Evolutionary conservation across 140 eudicot species (phyloP).

Genomic region (Senecio squalidus): DNA sequence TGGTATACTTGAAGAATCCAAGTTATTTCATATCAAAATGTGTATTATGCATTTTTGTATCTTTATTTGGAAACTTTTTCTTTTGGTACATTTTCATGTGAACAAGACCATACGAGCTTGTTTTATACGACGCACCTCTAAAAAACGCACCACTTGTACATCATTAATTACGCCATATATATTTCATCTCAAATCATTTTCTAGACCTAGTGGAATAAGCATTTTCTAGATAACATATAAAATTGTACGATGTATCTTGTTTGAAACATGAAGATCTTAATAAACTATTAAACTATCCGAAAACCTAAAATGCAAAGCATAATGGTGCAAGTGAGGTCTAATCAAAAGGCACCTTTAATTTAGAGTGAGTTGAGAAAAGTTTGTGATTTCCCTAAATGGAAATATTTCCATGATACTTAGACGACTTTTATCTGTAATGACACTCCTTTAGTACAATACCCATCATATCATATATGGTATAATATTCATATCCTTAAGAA

Average conservation of each 20-base stretch:
- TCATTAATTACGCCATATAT: background rate
- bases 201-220: slow-evolving; percentile 29
- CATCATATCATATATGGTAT: background rate
- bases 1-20: too few relatives aligned
- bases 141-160: slow-evolving; percentile 2
- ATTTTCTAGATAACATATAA: slow-evolving; percentile 14
- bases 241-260: slow-evolving; percentile 22
- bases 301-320: slow-evolving; percentile 2
- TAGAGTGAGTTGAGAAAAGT: slow-evolving; percentile 11
- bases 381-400: slow-evolving; percentile 21
- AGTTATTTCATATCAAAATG: too few relatives aligned
- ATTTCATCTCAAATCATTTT: slow-evolving; percentile 5
- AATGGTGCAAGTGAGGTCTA: slow-evolving; percentile 6
- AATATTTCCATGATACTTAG: slow-evolving; percentile 8
- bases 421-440: slow-evolving; percentile 11
- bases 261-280: slow-evolving; percentile 3
- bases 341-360: slow-evolving; percentile 8
- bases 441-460: slow-evolving; percentile 5
- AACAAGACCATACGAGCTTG: too few relatives aligned
- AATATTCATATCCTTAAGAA: background rate
- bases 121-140: too few relatives aligned
- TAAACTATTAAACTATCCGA: slow-evolving; percentile 13
- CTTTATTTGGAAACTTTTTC: too few relatives aligned
- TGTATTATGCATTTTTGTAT: too few relatives aligned
- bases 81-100: too few relatives aligned